Base-by-base conservation (phyloP, 345 rosid genomes). In the Salix dunnii region DNA sequence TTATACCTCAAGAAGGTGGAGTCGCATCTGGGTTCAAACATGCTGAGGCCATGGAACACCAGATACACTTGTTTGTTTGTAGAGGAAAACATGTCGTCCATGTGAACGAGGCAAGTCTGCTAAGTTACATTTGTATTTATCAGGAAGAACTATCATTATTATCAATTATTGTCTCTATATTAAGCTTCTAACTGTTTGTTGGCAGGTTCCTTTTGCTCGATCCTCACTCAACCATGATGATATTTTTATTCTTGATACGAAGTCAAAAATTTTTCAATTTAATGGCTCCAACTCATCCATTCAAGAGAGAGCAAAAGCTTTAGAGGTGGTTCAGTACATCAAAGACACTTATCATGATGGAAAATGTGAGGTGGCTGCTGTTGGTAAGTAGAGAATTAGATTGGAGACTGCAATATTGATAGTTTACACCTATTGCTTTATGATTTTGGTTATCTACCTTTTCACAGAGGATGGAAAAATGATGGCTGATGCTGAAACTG, bases 401-500 rank as follows among this genome's bases (percentile, higher is more conserved):
- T 81, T 72, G 33, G 46, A 76, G 70, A 70, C 58, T 69, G 12
- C 27, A 31, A 68, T 28, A 53, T 42, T 73, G 53, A n/a, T 72
- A 49, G 48, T 18, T 73, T 76, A 72, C 23, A 60, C 35, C 64
- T 74, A 23, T n/a, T 63, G 13, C 53, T 21, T 28, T 42, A 68
- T 73, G 64, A 77, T 20, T 72, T 36, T 80, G 40, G 61, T 58
- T 81, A 63, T 13, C 76, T 79, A 20, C 74, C 23, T 42, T 65
- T 77, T 78, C 38, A 72, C 73, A 94, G 99, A 94, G 92, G 99
- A 94, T 84, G 99, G 98, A 75, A 94, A 85, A 82, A 82, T 96
- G 87, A 96, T 96, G 99, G 97, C 99, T 81, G 99, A 96, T 92
- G 91, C 97, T 78, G 99, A 94, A 80, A 87, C 92, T 84, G 99